Evolutionary conservation across 768 basidiomycete genomes (phyloP), one percentile per base, ranked within the genome.

Genomic region (Amanita pseudoporphyria): DNA sequence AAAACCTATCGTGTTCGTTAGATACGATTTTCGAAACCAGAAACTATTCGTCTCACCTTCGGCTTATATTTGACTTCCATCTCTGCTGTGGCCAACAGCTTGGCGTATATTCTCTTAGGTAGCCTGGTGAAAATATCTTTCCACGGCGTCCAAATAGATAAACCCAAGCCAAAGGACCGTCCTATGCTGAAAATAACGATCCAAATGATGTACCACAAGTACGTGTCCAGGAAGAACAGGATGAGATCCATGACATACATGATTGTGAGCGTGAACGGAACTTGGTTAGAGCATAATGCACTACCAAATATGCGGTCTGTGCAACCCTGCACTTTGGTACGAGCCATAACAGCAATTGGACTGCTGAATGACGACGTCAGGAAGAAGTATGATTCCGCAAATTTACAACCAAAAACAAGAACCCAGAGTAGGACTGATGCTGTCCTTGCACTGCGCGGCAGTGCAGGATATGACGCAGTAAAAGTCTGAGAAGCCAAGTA

Each of bases 21-120:
- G 40, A n/a, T 3, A 28, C 10, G 2, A n/a, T 28, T 19, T 14
- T 1, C 42, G 14, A 9, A 5, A 16, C 10, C 18, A 3, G 19
- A 31, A 38, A 22, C 21, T 39, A 18, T 12, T 26, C 56, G 16
- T 18, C 69, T 40, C 49, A 79, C 91, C 76, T 99, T 99, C 51
- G 96, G 96, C 68, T 98, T 98, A 73, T 98, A 99, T 68, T 97
- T 97, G 67, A 96, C 82, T 64, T 99, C 96, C 96, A 98, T 98
- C 61, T 98, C 95, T 1, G 77, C 81, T 0, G 95, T 98, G 16
- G 96, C 92, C 49, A 99, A 71, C 26, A 99, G 68, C 71, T 99
- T 99, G 56, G 95, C 93, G 64, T 96, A 99, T 54, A 99, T 97
- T 39, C 96, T 78, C 74, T 98, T 99, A 6, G 96, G 96, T 60